Base-by-base conservation (phyloP, 225 moss, liverwort and hornwort species). In the Pseudoscleropodium purum region DNA sequence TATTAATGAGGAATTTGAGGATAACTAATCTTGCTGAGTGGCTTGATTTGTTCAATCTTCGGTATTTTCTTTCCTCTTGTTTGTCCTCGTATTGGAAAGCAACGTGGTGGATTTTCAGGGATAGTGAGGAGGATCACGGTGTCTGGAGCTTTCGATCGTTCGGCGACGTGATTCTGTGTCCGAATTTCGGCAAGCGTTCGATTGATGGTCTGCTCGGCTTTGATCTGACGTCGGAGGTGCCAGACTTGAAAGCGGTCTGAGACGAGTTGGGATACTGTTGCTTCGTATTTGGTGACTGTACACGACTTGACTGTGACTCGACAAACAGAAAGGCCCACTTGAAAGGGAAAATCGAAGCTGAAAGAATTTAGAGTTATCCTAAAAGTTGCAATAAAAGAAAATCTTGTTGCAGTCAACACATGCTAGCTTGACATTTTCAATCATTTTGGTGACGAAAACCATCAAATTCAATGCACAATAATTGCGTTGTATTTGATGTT, bases 391-490 rank as follows among this genome's bases (percentile, higher is more conserved):
- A 7, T 4, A 13, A 12, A 33, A 75, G 75, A 19, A 75, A 49
- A 33, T 2, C 20, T 49, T 33, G 20, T 19, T 51, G 33, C 1
- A 52, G 21, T 52, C 47, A 47, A 19, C 19, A 31, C 49, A 31
- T 12, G 17, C 7, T 30, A 18, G 45, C 33, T 6, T 29, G 7
- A 34, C 5, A 34, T 51, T 51, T 31, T 47, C 2, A 52, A 7
- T 19, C 0, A 49, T 11, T 12, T 2, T 0, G 2, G 1, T 34
- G 34, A 20, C 0, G 11, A 4, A 49, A 13, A 34, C 5, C 17
- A 76, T 51, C 29, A 51, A 33, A 76, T 34, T 76, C 21, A 76
- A 76, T 0, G 1, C 0, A 33, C 47, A 59, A 59, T 59, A 59
- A 17, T 51, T 75, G 33, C 0, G 0, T 33, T 49, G 12, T 20